Base-by-base conservation (phyloP, 208 protist species). In the Trypanosoma brucei region DNA sequence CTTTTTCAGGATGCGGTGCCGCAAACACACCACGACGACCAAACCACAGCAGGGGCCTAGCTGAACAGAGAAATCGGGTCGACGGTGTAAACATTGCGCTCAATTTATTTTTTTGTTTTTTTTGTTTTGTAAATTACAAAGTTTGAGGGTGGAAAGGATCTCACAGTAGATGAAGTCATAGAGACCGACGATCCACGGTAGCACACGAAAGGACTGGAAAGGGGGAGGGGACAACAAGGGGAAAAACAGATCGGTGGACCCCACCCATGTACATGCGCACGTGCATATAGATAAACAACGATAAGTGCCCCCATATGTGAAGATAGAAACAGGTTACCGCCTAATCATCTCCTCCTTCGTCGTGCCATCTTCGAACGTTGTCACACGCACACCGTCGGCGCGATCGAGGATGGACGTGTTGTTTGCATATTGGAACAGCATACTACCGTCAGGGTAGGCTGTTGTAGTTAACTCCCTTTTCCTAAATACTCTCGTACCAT, bases 1-100 rank as follows among this genome's bases (percentile, higher is more conserved):
- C 82, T 64, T 95, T 95, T 42, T 76, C 62, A 0, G 89, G 89
- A 40, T 95, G 89, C 3, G 89, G 86, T 58, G 88, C 76, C 4
- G 83, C 81, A 52, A 76, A 87, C 31, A 70, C 85, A 14, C 83
- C 88, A 34, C 85, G 83, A 34, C 68, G 76, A 14, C 84, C 81
- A 55, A 94, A 65, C 59, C 68, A 71, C 35, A 79, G 46, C 34
- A 66, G 40, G 1, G 58, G 55, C 9, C 33, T 53, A 11, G 52
- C 44, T 30, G 60, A 72, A 46, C 42, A 46, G 14, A 62, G 49
- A 36, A 59, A 46, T 4, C 36, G 39, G 36, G 55, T 42, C 22
- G 66, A 42, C 39, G 14, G 42, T 51, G 40, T n/a, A 50, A 66
- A 59, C 62, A 71, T 71, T 22, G 22, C 39, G 33, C 61, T 56